Evolutionary conservation across 148 eudicot species (phyloP), one percentile per base, ranked within the genome.

Genomic region (Nepenthes mirabilis): DNA sequence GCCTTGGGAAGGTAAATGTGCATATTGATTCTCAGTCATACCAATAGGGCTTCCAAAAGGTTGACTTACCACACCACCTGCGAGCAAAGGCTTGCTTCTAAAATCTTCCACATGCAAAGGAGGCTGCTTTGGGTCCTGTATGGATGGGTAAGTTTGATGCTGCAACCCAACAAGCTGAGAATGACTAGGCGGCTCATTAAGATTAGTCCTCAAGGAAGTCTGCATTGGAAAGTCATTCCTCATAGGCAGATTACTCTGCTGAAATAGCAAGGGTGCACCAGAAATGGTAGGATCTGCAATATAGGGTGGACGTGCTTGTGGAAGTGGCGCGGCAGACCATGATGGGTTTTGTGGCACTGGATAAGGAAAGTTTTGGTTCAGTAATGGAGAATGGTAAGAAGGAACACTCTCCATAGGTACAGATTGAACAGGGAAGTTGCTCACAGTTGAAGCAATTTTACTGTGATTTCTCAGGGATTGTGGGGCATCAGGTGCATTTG

Each of bases 351-450:
- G 65, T 48, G 80, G 77, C 51, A 49, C 63, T 43, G 82, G 61
- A 70, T 73, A 76, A 55, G 66, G 77, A 72, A 80, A 60, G 56
- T 71, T 82, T 68, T 77, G 87, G 70, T 56, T 69, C 69, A 81
- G 48, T 34, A 70, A 57, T 52, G 71, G 73, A 69, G 60, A 68
- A 65, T 67, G 80, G 78, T 78, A 68, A 55, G 75, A 69, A 47
- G 71, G 65, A 61, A 47, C 65, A 66, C 54, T 74, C 56, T 65
- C 76, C 54, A 37, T 4, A 52, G 67, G 23, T 35, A 61, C 60
- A 72, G 74, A 64, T 37, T 64, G 70, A 53, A 74, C 58, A 2
- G 69, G 72, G 51, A 67, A 54, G 48, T 48, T n/a, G 11, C 6
- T 60, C 34, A 67, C 62, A 55, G 65, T 47, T 33, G 66, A 71